Evolutionary conservation across 140 eudicot genomes (phyloP).

Genomic region (Bidens hawaiensis): DNA sequence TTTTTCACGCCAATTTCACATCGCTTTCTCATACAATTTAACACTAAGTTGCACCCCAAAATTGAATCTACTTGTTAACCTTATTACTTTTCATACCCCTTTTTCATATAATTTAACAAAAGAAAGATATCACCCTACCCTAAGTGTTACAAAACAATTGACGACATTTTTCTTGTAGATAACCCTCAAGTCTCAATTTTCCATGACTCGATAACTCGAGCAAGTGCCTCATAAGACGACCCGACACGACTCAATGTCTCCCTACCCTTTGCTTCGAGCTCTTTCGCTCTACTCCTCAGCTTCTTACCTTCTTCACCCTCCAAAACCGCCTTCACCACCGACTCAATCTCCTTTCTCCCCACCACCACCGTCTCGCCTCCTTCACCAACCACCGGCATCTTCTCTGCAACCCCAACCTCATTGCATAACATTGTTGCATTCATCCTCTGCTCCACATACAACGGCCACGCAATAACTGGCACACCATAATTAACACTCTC

Average conservation of each 20-base stretch:
- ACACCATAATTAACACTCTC: constrained; percentile 53
- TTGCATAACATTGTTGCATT: constrained; percentile 42
- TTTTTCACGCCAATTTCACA: too few species aligned
- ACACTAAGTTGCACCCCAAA: too few species aligned
- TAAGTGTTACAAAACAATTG: not conserved
- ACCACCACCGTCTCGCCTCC: constrained; percentile 33
- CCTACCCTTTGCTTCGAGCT: constrained; percentile 31
- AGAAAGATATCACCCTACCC: too few species aligned
- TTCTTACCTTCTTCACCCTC: constrained; percentile 46
- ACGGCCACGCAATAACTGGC: constrained; percentile 62
- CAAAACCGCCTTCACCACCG: constrained; percentile 44
- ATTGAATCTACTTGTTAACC: too few species aligned
- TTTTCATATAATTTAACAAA: too few species aligned
- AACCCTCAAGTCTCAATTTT: constrained; percentile 16
- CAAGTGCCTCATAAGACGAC: constrained; percentile 25
- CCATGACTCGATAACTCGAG: constrained; percentile 18
- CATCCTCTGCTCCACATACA: constrained; percentile 66
- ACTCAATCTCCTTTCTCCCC: constrained; percentile 40
- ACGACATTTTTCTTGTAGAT: not conserved
- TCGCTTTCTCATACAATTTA: too few species aligned
- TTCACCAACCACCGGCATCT: constrained; percentile 16
- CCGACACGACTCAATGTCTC: constrained; percentile 28
- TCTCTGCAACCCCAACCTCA: constrained; percentile 42
- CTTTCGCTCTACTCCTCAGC: constrained; percentile 33
- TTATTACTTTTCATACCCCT: too few species aligned